Evolutionary conservation across 1,284 basidiomycete genomes (phyloP).

Genomic region (Tranzscheliella williamsii): DNA sequence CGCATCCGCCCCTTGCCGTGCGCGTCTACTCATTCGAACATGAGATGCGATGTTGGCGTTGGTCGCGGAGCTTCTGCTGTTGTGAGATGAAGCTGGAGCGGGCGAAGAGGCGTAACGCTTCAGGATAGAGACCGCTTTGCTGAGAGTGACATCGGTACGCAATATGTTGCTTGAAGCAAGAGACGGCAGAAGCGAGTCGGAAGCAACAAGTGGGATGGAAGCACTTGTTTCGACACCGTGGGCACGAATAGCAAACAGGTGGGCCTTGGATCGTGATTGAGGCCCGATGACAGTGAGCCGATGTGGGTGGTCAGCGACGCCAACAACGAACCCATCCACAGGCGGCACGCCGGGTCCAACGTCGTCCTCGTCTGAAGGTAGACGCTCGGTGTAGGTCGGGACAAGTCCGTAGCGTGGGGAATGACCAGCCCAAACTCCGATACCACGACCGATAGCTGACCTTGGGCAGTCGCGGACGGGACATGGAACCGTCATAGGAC

Average conservation of each 20-base stretch:
- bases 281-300: constrained; percentile 46
- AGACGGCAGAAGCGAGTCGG: constrained; percentile 27
- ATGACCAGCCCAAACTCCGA: constrained; percentile 51
- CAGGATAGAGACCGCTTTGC: constrained; percentile 45
- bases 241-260: constrained; percentile 34
- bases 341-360: constrained; percentile 39
- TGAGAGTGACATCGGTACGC: constrained; percentile 50
- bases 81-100: constrained; percentile 11
- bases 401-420: constrained; percentile 35
- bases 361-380: constrained; percentile 16
- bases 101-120: constrained; percentile 30
- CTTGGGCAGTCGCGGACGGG: constrained; percentile 41
- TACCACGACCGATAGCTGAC: constrained; percentile 48
- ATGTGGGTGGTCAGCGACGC: constrained; percentile 38
- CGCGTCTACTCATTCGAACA: no score
- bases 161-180: constrained; percentile 33
- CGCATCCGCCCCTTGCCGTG: no score
- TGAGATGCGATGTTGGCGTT: not conserved
- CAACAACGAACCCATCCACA: constrained; percentile 52
- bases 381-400: constrained; percentile 27
- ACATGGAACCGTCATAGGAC: constrained; percentile 45
- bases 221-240: constrained; percentile 16
- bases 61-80: constrained; percentile 5
- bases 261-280: constrained; percentile 36
- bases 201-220: not conserved